phyloP scores from a whole-genome alignment of 352 stramenopile genomes.

The Chrysophaeum taylorii region DNA sequence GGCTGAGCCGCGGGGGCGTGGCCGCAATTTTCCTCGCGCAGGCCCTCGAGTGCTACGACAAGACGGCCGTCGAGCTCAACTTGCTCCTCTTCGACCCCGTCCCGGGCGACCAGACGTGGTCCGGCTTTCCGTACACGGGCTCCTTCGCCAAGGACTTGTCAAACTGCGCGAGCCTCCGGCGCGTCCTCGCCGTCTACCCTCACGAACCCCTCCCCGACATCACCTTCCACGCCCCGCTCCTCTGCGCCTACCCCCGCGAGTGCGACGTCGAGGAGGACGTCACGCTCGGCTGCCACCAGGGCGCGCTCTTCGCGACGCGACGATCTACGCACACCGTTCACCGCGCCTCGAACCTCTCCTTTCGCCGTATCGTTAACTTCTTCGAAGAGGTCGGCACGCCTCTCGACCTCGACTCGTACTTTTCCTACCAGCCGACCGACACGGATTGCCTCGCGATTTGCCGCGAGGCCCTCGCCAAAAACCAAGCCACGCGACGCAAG shows the following conservation, averaged over 20 bases:
- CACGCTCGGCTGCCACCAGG: conserved; percentile 7
- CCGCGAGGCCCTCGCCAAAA: not conserved
- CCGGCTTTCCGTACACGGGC: not conserved
- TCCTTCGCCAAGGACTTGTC: not conserved
- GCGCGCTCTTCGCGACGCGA: not conserved
- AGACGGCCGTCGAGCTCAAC: not conserved
- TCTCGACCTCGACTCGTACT: not conserved
- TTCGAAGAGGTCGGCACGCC: not conserved
- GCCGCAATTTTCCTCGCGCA: not conserved
- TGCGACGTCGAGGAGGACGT: not conserved
- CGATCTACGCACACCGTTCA: not conserved
- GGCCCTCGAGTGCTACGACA: not conserved
- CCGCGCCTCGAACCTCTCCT: not conserved
- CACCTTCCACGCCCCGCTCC: conserved; percentile 8
- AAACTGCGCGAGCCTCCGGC: not conserved
- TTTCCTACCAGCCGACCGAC: not conserved
- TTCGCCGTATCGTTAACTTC: conserved; percentile 1
- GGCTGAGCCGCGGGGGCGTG: not conserved
- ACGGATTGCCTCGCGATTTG: not conserved
- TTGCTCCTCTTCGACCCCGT: conserved; percentile 12
- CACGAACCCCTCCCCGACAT: conserved; percentile 6
- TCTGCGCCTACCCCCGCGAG: not conserved
- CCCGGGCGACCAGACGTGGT: not conserved
- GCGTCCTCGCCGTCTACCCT: conserved; percentile 11
- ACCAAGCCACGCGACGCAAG: not conserved